Base-by-base conservation (phyloP, 2,329 filamentous ascomycete genomes). In the Aspergillaceae sp. region DNA sequence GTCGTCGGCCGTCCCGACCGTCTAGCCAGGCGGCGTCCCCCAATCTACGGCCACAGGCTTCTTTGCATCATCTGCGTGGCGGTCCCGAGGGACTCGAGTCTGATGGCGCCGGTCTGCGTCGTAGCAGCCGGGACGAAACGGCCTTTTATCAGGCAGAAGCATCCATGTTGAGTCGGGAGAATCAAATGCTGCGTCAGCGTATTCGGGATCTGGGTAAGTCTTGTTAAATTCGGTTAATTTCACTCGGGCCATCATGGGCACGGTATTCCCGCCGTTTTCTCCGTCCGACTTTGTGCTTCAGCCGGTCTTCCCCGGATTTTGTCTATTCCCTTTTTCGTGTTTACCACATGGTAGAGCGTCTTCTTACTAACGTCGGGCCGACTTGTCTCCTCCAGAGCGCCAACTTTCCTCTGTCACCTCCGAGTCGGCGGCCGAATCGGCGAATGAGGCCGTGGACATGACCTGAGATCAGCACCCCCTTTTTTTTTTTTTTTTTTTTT, bases 91-190 rank as follows among this genome's bases (percentile, higher is more conserved):
- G 53, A 5, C 45, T 49, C 26, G 62, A 64, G 46, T 52, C 54
- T 45, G 60, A 63, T 26, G 56, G 48, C 30, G 36, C 36, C 19
- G 36, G 6, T 4, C 26, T 19, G 5, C 63, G 61, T 47, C 64
- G 68, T 38, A 61, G 67, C 32, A 71, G 70, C 51, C 62, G 70
- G 41, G 72, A 75, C 47, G 72, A 74, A 45, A 63, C 59, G 43
- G 64, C 70, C 10, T 74, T 65, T 50, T 73, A 72, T 49, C 72
- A 74, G 51, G 68, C 71, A 19, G 72, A 75, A 50, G 70, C 70
- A 6, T 63, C 68, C 29, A 72, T 64, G 52, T 54, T 75, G 29
- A 65, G 63, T 7, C 62, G 72, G 36, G 72, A 75, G 48, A 75
- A 75, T 44, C 69, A 72, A 48, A 71, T 75, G 61, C 58, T 75